phyloP scores from a whole-genome alignment of 306 rosid genomes.

The Rosa persica region DNA sequence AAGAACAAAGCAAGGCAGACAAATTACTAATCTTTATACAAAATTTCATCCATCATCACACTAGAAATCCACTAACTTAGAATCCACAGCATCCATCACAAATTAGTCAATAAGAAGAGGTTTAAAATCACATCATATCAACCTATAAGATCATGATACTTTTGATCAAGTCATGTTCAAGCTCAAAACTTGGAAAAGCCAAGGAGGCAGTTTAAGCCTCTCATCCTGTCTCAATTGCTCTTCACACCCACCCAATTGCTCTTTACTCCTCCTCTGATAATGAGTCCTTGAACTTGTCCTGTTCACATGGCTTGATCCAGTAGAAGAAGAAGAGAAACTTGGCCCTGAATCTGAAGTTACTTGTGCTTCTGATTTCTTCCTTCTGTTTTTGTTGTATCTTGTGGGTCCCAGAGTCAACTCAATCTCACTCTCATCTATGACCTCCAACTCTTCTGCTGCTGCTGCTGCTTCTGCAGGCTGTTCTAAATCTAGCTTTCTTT shows the following conservation, averaged over 20 bases:
- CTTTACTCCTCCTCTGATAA: constrained; percentile 32
- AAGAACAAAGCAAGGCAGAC: constrained; percentile 2
- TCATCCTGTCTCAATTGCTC: constrained; percentile 52
- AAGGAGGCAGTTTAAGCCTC: constrained; percentile 58
- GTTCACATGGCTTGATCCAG: constrained; percentile 69
- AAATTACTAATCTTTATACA: constrained; percentile 30
- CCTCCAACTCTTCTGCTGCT: constrained; percentile 33
- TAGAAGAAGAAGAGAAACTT: constrained; percentile 69
- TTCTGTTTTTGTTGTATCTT: constrained; percentile 39
- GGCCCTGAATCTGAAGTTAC: constrained; percentile 56
- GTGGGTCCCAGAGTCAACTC: constrained; percentile 82
- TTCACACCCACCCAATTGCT: constrained; percentile 25
- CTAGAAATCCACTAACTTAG: constrained; percentile 13
- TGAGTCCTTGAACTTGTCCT: constrained; percentile 36
- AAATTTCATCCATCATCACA: constrained; percentile 40
- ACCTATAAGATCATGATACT: constrained; percentile 19
- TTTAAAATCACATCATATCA: constrained; percentile 33
- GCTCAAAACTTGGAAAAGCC: constrained; percentile 68
- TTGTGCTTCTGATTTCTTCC: constrained; percentile 54
- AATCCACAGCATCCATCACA: constrained; percentile 43
- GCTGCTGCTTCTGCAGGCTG: constrained; percentile 43
- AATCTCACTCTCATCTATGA: constrained; percentile 70
- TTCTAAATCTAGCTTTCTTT: constrained; percentile 60
- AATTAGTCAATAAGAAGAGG: constrained; percentile 39
- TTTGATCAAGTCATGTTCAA: constrained; percentile 45